Conservation (phyloP, 2,329 filamentous ascomycete species). For the Diaporthe nobilis region DNA sequence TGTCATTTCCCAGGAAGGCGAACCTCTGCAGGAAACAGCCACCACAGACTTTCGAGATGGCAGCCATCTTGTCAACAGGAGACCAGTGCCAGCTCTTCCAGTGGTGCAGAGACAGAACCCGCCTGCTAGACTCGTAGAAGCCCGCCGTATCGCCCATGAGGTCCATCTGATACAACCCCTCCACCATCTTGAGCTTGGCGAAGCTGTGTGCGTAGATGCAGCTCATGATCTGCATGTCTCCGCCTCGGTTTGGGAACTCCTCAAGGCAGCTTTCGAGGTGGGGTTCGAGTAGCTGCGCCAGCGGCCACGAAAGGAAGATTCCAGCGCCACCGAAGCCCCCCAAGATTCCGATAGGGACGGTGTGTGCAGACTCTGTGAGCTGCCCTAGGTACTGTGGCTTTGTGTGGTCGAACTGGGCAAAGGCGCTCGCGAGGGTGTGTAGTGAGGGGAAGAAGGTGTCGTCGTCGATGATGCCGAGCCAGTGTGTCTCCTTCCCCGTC, state of each 20-base stretch:
- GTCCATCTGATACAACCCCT: conserved; percentile 70
- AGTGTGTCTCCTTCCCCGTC: conserved; percentile 59
- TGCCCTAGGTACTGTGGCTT: conserved; percentile 67
- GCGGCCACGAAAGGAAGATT: conserved; percentile 69
- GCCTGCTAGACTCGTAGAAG: conserved; percentile 70
- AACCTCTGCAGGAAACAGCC: conserved; percentile 71
- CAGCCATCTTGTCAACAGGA: conserved; percentile 64
- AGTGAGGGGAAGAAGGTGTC: conserved; percentile 72
- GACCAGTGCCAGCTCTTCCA: conserved; percentile 73
- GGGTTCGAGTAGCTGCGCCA: conserved; percentile 62
- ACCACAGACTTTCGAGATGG: conserved; percentile 65
- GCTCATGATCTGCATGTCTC: conserved; percentile 69
- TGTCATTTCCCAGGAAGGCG: conserved; percentile 54
- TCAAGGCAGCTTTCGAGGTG: conserved; percentile 64
- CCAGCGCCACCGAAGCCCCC: conserved; percentile 75
- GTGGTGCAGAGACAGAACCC: conserved; percentile 71
- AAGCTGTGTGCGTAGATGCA: conserved; percentile 69
- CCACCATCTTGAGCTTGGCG: conserved; percentile 66
- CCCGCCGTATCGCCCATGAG: conserved; percentile 67
- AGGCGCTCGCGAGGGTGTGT: conserved; percentile 58
- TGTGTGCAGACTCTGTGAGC: conserved; percentile 68
- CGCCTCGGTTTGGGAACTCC: conserved; percentile 54
- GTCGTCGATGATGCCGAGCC: conserved; percentile 70
- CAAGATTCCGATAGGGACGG: conserved; percentile 64
- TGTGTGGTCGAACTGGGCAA: conserved; percentile 62